Percentiles rank a stretch among this genome's conserved stretches.
Conservation (phyloP, 148 eudicot genomes). For the Rhododendron mucronatum region DNA sequence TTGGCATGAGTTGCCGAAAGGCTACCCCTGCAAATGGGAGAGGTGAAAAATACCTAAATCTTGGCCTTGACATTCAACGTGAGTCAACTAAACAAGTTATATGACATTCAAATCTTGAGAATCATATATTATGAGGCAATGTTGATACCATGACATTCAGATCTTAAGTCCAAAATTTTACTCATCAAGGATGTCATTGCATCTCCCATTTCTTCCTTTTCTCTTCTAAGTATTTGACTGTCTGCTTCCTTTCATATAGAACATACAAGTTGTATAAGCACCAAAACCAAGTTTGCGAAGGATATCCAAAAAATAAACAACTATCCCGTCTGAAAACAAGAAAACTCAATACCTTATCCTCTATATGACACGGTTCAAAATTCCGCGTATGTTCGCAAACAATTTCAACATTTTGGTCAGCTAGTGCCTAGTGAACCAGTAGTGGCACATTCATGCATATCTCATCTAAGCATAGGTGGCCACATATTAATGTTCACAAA, state of each 20-base stretch:
- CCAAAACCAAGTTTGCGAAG: not conserved
- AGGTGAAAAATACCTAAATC: too few relatives aligned
- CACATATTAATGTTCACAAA: not conserved
- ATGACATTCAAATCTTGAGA: too few relatives aligned
- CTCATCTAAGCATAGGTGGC: not conserved
- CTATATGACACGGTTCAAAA: slow-evolving; percentile 88
- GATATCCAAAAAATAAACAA: not conserved
- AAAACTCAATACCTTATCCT: slow-evolving; percentile 61
- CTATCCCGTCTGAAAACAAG: not conserved
- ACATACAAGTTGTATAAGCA: not conserved
- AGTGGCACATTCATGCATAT: not conserved
- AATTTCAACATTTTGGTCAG: not conserved
- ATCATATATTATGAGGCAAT: too few relatives aligned
- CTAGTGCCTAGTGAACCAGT: not conserved
- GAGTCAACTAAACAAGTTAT: too few relatives aligned
- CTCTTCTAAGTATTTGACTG: slow-evolving; percentile 60
- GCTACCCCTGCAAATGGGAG: too few relatives aligned
- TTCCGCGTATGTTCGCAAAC: slow-evolving; percentile 73
- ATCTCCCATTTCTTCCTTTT: slow-evolving; percentile 92
- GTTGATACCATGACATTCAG: too few relatives aligned
- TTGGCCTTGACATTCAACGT: too few relatives aligned
- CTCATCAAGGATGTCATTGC: slow-evolving; percentile 96
- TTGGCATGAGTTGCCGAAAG: too few relatives aligned
- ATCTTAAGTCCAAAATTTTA: slow-evolving; percentile 53
- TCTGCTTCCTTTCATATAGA: slow-evolving; percentile 40